Conservation (phyloP, 2,329 filamentous ascomycete species). For the Karstenula rhodostoma region DNA sequence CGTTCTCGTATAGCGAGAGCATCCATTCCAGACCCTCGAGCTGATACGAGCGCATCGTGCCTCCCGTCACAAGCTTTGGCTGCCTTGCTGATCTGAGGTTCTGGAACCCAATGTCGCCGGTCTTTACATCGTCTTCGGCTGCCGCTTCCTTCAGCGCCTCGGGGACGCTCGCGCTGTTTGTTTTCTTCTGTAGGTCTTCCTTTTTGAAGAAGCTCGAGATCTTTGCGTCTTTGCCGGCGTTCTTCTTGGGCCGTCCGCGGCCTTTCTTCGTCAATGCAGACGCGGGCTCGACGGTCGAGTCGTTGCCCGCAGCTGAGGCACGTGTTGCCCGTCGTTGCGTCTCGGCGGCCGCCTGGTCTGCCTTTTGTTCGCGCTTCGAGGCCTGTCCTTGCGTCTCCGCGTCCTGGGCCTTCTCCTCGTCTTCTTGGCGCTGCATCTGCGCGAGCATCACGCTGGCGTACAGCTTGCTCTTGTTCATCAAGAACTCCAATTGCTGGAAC, state of each 20-base stretch:
- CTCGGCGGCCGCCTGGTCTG: constrained; percentile 56
- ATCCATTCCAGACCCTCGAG: constrained; percentile 96
- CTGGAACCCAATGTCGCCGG: constrained; percentile 68
- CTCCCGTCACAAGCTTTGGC: constrained; percentile 83
- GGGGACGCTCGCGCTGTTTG: constrained; percentile 62
- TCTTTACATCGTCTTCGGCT: constrained; percentile 65
- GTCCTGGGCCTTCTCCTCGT: constrained; percentile 56
- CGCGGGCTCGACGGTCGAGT: constrained; percentile 26
- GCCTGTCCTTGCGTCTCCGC: constrained; percentile 55
- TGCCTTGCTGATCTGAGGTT: constrained; percentile 83
- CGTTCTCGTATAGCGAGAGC: constrained; percentile 82
- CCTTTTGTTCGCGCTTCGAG: constrained; percentile 56
- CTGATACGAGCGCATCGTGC: constrained; percentile 93
- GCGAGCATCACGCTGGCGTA: constrained; percentile 62
- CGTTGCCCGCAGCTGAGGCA: constrained; percentile 33
- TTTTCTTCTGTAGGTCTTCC: constrained; percentile 62
- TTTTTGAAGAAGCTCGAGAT: constrained; percentile 70
- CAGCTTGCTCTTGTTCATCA: constrained; percentile 62
- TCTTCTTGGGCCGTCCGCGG: constrained; percentile 51
- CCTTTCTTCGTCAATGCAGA: constrained; percentile 35
- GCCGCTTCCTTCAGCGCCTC: constrained; percentile 67
- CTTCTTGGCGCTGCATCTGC: constrained; percentile 62
- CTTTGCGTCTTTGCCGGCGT: constrained; percentile 45
- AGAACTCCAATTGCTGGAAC: constrained; percentile 61
- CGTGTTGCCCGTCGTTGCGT: constrained; percentile 58